These are phyloP conservation scores for Termitomyces sp. DNA, from an alignment of 1,284 basidiomycete species.

Conservation along the genomic window DNA sequence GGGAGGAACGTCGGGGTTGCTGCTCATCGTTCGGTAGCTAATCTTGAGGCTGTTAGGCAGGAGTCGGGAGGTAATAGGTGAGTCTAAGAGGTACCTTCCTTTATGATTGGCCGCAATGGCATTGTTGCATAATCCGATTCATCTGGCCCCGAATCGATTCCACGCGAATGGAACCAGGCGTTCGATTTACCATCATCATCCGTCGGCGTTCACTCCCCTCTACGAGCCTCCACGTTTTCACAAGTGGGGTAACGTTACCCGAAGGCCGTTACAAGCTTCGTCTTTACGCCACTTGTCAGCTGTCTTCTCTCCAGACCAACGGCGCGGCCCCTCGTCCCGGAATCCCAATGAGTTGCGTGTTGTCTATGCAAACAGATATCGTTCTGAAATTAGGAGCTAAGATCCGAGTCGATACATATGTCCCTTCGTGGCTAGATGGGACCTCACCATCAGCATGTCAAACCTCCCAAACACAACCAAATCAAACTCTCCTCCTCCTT, in stretches of 20 bases:
- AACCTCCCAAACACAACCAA: conserved; percentile 14
- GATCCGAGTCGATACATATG: conserved; percentile 16
- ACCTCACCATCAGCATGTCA: conserved; percentile 14
- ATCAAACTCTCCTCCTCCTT: conserved; percentile 14
- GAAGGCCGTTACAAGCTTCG: conserved; percentile 35
- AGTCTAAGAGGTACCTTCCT: conserved; percentile 36
- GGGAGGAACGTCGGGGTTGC: conserved; percentile 48
- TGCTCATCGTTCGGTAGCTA: conserved; percentile 33
- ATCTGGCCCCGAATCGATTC: conserved; percentile 35
- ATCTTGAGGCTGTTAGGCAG: conserved; percentile 52
- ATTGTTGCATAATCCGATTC: conserved; percentile 32
- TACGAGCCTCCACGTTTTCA: conserved; percentile 25
- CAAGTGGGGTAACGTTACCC: conserved; percentile 32
- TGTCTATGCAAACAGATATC: conserved; percentile 6
- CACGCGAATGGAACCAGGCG: conserved; percentile 23
- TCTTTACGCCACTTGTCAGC: conserved; percentile 38
- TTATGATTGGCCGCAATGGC: conserved; percentile 35
- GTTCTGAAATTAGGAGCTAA: conserved; percentile 11
- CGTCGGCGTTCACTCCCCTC: conserved; percentile 35
- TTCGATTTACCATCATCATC: conserved; percentile 27
- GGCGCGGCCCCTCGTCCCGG: conserved; percentile 19
- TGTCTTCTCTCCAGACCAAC: conserved; percentile 26
- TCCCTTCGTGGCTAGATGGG: conserved; percentile 14
- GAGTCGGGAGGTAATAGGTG: conserved; percentile 38
- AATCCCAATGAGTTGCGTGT: conserved; percentile 7